Conservation (phyloP, 495 filamentous ascomycete species). For the Corynascus novoguineensis region DNA sequence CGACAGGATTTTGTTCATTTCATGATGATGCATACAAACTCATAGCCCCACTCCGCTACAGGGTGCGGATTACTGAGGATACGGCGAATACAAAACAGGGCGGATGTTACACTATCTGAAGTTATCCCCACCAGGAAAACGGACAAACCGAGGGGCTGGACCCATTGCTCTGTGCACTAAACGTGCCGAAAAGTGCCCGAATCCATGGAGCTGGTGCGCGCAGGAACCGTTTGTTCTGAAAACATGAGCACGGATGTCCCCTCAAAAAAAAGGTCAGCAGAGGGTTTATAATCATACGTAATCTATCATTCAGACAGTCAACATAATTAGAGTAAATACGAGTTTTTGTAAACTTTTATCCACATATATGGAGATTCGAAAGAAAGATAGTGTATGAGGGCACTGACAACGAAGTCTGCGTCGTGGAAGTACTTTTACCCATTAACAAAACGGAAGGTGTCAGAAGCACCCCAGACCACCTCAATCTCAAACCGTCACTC, state of each 20-base stretch:
- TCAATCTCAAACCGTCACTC: neutral
- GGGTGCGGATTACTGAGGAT: too few species aligned
- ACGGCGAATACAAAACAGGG: too few species aligned
- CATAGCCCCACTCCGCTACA: neutral
- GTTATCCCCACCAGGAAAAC: neutral
- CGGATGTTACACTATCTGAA: too few species aligned
- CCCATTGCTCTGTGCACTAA: neutral
- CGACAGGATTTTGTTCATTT: neutral
- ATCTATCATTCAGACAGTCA: constrained; percentile 3
- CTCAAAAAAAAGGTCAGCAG: neutral
- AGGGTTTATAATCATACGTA: constrained; percentile 2
- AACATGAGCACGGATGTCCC: too few species aligned
- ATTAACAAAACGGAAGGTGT: too few species aligned
- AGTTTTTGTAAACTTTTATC: neutral
- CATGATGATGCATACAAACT: neutral
- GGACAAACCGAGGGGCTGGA: neutral
- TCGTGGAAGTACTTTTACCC: too few species aligned
- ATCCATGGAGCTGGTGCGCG: neutral
- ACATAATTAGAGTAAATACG: neutral
- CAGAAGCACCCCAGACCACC: neutral
- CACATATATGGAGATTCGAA: neutral
- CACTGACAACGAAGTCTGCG: too few species aligned
- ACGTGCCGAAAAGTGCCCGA: constrained; percentile 14
- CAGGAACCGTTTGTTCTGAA: too few species aligned
- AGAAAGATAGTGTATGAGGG: neutral